A percentile compares a stretch with the other conserved stretches of the same genome.
These are phyloP conservation scores for Geosmithia flava DNA, from an alignment of 2,329 filamentous ascomycete genomes.

Conservation along the genomic window DNA sequence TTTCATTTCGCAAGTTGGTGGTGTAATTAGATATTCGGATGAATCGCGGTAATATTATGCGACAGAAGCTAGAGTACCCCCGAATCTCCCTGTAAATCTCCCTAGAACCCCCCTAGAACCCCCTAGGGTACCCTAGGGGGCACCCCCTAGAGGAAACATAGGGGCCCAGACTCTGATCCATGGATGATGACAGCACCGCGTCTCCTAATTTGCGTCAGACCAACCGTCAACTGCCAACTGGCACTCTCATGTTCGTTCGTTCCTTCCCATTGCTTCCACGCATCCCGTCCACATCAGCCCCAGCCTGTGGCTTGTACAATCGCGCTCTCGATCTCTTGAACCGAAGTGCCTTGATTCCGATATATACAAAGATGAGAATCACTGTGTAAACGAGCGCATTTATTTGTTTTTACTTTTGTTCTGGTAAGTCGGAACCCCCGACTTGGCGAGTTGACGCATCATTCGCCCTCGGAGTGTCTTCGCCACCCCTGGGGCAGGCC, in stretches of 20 bases:
- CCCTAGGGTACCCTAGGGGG: too few relatives aligned
- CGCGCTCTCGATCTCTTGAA: not conserved
- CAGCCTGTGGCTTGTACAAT: too few relatives aligned
- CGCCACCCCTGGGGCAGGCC: not conserved
- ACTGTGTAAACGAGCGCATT: not conserved
- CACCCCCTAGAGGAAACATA: not conserved
- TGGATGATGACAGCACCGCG: conserved; percentile 1
- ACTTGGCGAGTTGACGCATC: not conserved
- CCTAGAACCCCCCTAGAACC: too few relatives aligned
- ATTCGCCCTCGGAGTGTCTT: not conserved
- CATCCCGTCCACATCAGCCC: not conserved
- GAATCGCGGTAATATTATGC: not conserved
- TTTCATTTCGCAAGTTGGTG: not conserved
- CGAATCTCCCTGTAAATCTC: too few relatives aligned
- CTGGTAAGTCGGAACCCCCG: not conserved
- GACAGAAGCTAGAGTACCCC: too few relatives aligned
- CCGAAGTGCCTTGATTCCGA: not conserved
- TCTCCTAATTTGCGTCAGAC: conserved; percentile 1
- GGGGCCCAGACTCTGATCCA: not conserved
- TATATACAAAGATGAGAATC: not conserved
- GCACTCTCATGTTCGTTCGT: not conserved
- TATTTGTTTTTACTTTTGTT: not conserved
- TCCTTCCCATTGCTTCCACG: not conserved
- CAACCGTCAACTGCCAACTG: not conserved
- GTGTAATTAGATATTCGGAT: not conserved